Evolutionary conservation across 1,284 basidiomycete genomes (phyloP), one percentile per base, ranked within the genome.

Genomic region (Baeospora myosura): DNA sequence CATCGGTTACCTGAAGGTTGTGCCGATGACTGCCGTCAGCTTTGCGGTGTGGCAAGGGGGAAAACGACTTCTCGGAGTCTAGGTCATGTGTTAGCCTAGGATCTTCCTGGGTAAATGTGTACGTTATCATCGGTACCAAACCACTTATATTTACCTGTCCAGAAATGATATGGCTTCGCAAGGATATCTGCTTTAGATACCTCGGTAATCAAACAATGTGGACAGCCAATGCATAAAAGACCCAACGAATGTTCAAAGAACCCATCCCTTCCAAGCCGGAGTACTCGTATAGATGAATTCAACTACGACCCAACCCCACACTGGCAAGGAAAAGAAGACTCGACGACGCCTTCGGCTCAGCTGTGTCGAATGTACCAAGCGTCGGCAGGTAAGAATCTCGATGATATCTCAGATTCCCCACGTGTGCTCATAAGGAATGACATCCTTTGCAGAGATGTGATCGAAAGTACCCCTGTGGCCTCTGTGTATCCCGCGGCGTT

Each of bases 1-100:
- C 44, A 91, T 98, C 51, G 96, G 96, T 0, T 96, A 92, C 63
- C 57, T 98, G 44, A 98, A 98, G 69, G 84, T 97, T n/a, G 76
- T 98, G 40, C 95, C 95, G 10, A 97, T 98, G 93, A 96, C 88
- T 10, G 85, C 86, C 42, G 79, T 88, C 42, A 85, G 80, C 58
- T 90, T 78, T 54, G 69, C 81, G 23, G 79, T 79, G 20, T 89
- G 87, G 87, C 81, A 88, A 60, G 71, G 74, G 46, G 72, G 76
- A 53, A 88, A 86, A 63, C 63, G 74, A 37, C 40, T 79, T 28
- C 59, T 88, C 40, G 71, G 69, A 45, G 66, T 81, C 35, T 64
- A 63, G 41, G 52, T 64, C 56, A 57, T 38, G 47, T 21, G 21
- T 26, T 23, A 16, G 32, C n/a, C 25, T 25, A 18, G 26, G 18